These are phyloP conservation scores for Eucalyptus coolabah DNA, from an alignment of 345 rosid species.

Conservation along the genomic window DNA sequence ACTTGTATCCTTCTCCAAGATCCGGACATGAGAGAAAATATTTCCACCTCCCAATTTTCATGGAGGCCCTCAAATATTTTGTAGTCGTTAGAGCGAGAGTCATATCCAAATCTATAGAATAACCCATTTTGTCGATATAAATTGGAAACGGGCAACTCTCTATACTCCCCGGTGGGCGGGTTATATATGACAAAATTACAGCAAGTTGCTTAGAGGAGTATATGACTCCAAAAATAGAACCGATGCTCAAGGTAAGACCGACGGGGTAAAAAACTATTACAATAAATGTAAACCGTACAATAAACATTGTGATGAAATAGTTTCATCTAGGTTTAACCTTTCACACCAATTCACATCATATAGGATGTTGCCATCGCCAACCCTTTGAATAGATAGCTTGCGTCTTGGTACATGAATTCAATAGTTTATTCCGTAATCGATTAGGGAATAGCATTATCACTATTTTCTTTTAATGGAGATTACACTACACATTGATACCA, in stretches of 20 bases:
- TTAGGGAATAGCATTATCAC: background rate
- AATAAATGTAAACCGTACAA: too few species aligned
- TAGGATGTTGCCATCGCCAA: background rate
- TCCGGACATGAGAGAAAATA: background rate
- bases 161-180: too few species aligned
- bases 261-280: background rate
- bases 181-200: too few species aligned
- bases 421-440: background rate
- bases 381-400: background rate
- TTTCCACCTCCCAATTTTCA: background rate
- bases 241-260: background rate
- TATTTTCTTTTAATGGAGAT: background rate
- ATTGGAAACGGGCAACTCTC: background rate
- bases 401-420: background rate
- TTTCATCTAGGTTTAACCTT: background rate
- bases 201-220: too few species aligned
- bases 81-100: background rate
- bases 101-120: background rate
- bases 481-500: background rate
- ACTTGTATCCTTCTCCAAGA: background rate
- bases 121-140: too few species aligned
- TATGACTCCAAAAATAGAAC: too few species aligned
- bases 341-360: background rate
- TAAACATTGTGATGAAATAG: background rate
- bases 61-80: too few species aligned